These are phyloP conservation scores for Prototheca stagnorum DNA, from an alignment of 163 green algal genomes.

Conservation along the genomic window DNA sequence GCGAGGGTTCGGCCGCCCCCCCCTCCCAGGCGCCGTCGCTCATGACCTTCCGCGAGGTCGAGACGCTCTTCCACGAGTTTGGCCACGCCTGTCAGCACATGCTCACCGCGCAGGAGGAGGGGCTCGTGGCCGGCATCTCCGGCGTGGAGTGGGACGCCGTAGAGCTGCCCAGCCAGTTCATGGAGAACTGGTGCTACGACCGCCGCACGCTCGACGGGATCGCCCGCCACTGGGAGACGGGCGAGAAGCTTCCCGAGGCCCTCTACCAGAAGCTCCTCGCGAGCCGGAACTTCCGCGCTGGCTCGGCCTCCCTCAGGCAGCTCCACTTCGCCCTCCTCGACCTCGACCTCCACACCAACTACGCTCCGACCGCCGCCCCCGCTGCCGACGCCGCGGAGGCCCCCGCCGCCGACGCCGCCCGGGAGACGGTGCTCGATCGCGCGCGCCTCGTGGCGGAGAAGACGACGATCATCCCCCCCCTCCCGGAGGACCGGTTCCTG, in stretches of 20 bases:
- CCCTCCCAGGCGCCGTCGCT: too few species aligned
- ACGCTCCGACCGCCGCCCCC: conserved; percentile 25
- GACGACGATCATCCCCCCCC: conserved; percentile 56
- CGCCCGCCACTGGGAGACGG: conserved; percentile 78
- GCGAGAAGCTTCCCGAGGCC: conserved; percentile 70
- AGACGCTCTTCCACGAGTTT: conserved; percentile 97
- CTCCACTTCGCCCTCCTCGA: conserved; percentile 78
- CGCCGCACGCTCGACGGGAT: conserved; percentile 66
- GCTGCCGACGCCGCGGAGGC: too few species aligned
- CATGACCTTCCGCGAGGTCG: conserved; percentile 86
- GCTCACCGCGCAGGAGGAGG: conserved; percentile 64
- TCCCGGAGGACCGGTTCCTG: conserved; percentile 85
- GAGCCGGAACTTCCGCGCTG: conserved; percentile 42
- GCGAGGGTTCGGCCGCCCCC: too few species aligned
- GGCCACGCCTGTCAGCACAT: conserved; percentile 82
- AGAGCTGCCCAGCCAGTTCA: conserved; percentile 69
- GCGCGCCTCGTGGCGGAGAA: conserved; percentile 20
- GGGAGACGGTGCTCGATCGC: conserved; percentile 51
- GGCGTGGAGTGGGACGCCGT: conserved; percentile 85
- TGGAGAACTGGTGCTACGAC: conserved; percentile 79
- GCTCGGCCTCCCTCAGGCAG: conserved; percentile 49
- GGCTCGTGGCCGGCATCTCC: conserved; percentile 73
- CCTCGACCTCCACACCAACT: conserved; percentile 79
- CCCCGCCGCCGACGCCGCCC: too few species aligned
- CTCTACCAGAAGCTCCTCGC: conserved; percentile 66